These are phyloP conservation scores for Neonothopanus nambi DNA, from an alignment of 1,284 basidiomycete species.

Conservation along the genomic window DNA sequence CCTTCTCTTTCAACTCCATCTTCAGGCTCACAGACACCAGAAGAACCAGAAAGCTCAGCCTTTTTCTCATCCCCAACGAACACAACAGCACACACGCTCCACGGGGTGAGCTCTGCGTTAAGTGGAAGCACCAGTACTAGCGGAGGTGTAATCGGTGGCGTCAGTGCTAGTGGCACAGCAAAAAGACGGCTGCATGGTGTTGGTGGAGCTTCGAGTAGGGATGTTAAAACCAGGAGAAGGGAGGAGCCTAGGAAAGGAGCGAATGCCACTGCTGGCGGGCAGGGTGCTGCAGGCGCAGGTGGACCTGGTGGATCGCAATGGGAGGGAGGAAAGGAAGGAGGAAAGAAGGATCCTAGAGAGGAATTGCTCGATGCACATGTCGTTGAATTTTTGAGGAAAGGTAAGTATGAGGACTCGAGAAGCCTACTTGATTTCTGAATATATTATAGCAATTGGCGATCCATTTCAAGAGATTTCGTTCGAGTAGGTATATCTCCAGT, in stretches of 20 bases:
- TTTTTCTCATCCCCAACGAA: too few relatives aligned
- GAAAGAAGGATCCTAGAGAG: constrained; percentile 8
- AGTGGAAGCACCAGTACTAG: too few relatives aligned
- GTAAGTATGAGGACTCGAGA: not conserved
- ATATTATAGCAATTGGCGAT: constrained; percentile 1
- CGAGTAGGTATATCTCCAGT: not conserved
- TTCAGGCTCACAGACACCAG: not conserved
- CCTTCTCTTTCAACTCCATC: constrained; percentile 7
- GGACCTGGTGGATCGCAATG: not conserved
- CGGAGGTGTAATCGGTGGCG: too few relatives aligned
- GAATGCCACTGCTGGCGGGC: not conserved
- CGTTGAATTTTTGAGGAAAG: constrained; percentile 8
- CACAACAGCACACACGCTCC: too few relatives aligned
- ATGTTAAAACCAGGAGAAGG: not conserved
- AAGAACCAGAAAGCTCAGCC: too few relatives aligned
- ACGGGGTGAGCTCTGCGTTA: too few relatives aligned
- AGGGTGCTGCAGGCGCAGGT: not conserved
- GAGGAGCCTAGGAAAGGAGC: not conserved
- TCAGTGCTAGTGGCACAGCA: too few relatives aligned
- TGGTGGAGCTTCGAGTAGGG: not conserved
- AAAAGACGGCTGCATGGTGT: too few relatives aligned
- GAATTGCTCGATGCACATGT: constrained; percentile 2
- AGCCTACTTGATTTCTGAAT: not conserved
- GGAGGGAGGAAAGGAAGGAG: not conserved
- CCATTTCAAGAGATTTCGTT: constrained; percentile 2